Evolutionary conservation across 345 rosid genomes (phyloP), one percentile per base, ranked within the genome.

Genomic region (Luvunga scandens): DNA sequence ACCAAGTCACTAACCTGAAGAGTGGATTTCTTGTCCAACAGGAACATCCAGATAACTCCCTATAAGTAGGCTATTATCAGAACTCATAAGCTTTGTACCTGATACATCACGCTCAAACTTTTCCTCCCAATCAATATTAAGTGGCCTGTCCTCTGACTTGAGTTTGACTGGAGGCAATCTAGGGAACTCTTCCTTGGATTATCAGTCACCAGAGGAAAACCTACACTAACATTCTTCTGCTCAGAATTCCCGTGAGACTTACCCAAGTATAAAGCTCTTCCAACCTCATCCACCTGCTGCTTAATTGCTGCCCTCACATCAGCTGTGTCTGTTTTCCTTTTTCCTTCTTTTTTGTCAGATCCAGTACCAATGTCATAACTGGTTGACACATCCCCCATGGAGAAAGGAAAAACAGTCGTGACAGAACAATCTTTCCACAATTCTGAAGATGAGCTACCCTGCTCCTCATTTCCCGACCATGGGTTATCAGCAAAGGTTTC

Each of bases 111-210:
- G 92, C 71, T 93, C 98, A 84, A 87, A 90, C 62, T 91, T 94
- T 81, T 93, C 99, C 85, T 91, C 96, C 92, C 98, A 97, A 82
- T 85, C 90, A 75, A 89, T 78, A 79, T 80, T 84, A 71, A 88
- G 74, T n/a, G 91, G 79, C 73, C 91, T 94, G 78, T 97, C 98
- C 80, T 91, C 99, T 9, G 97, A 94, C 84, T 94, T 97, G 66
- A 97, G 94, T 84, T 88, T 97, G 79, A 97, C 99, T 3, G 98
- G 99, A 73, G 99, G 95, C 82, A 97, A 88, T 87, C 97, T 88
- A 63, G 99, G 99, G 53, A 86, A 87, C 81, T 94, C 98, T 84
- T 97, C 98, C 87, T 94, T 38, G 89, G 78, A 76, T 85, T 83
- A 83, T 88, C 95, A 82, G 87, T 80, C 65, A 82, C 78, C 84